These are phyloP conservation scores for Dryas integrifolia DNA, from an alignment of 331 rosid species.

Conservation along the genomic window DNA sequence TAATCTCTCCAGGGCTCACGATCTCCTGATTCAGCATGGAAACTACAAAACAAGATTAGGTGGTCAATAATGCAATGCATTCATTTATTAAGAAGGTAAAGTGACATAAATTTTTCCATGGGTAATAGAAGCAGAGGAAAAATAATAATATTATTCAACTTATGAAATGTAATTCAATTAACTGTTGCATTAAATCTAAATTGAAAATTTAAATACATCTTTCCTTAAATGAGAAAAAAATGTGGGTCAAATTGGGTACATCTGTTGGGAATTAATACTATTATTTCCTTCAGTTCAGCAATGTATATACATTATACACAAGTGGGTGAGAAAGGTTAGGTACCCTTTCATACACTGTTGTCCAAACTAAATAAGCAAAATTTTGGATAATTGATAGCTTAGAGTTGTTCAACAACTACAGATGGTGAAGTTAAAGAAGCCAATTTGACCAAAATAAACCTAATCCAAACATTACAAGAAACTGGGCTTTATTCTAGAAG, in stretches of 20 bases:
- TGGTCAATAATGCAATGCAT: constrained; percentile 9
- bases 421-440: constrained; percentile 4
- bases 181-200: background rate
- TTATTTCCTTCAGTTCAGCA: background rate
- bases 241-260: background rate
- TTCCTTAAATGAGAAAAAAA: background rate
- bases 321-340: constrained; percentile 1
- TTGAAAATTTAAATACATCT: background rate
- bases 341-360: background rate
- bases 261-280: background rate
- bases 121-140: background rate
- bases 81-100: background rate
- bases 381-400: constrained; percentile 6
- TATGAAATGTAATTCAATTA: background rate
- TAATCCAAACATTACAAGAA: background rate
- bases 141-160: background rate
- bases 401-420: constrained; percentile 50
- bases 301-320: background rate
- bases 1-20: constrained; percentile 29
- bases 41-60: constrained; percentile 33
- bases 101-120: background rate
- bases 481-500: constrained; percentile 19
- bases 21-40: constrained; percentile 50
- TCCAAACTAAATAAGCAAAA: background rate
- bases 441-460: constrained; percentile 15